phyloP scores from a whole-genome alignment of 2,329 filamentous ascomycete genomes.

The Hyphodiscus sp. region DNA sequence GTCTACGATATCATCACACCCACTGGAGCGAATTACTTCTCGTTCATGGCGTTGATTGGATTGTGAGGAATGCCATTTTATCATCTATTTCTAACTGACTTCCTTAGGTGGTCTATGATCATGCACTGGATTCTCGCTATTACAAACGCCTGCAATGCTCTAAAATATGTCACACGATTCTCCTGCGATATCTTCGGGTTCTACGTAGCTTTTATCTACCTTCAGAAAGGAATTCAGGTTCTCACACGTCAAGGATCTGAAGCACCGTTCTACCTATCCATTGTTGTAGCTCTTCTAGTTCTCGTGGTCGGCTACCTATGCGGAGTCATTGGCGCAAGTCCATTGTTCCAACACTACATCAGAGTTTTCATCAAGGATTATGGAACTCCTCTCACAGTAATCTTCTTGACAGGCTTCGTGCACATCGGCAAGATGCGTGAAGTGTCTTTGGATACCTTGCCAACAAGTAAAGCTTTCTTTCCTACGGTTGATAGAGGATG shows the following conservation, averaged over 20 bases:
- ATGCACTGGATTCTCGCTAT: constrained; percentile 81
- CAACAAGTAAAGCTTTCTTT: constrained; percentile 70
- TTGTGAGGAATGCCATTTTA: constrained; percentile 36
- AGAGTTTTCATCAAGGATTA: constrained; percentile 86
- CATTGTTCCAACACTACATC: constrained; percentile 67
- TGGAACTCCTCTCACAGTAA: constrained; percentile 71
- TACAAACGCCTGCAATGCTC: constrained; percentile 79
- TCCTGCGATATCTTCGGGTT: constrained; percentile 93
- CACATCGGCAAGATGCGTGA: constrained; percentile 77
- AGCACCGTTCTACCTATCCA: constrained; percentile 68
- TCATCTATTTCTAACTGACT: constrained; percentile 11
- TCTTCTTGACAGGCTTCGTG: constrained; percentile 88
- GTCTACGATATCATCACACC: constrained; percentile 83
- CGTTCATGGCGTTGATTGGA: constrained; percentile 90
- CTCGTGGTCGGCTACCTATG: constrained; percentile 71
- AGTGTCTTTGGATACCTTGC: constrained; percentile 63
- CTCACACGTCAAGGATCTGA: constrained; percentile 65
- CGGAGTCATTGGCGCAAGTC: constrained; percentile 62
- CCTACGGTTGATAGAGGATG: constrained; percentile 68
- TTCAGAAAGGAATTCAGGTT: constrained; percentile 86
- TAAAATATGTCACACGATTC: constrained; percentile 87
- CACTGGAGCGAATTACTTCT: constrained; percentile 72
- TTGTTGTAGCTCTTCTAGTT: constrained; percentile 70
- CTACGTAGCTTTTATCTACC: constrained; percentile 86
- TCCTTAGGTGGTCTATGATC: constrained; percentile 65